Evolutionary conservation across 2,329 filamentous ascomycete genomes (phyloP), one percentile per base, ranked within the genome.

Genomic region (Tolypocladium tundrense): DNA sequence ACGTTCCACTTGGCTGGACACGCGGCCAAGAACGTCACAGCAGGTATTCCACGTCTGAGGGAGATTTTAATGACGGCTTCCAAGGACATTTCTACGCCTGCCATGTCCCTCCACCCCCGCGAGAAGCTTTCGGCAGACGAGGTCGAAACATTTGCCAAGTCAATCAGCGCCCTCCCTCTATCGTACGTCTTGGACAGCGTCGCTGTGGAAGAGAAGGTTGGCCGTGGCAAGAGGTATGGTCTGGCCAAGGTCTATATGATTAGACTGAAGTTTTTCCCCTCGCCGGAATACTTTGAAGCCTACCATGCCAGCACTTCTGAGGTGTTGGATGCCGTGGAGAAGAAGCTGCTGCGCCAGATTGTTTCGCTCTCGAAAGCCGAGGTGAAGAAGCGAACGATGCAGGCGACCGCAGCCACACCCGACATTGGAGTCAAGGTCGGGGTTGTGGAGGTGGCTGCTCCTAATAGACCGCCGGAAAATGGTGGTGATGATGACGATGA

Each of bases 1-100:
- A 99, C 94, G 37, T 99, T 99, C 84, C 94, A 99, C 82, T 90
- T 99, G 83, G 94, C 94, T 73, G 94, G 94, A 69, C 93, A 97
- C 79, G 91, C 94, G 24, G 88, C 94, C 37, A 97, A 97, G 80
- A 99, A 99, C 82, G 94, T 99, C 69, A 99, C 94, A 1, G 83
- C 97, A 24, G 94, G 94, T 90, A 97, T 99, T 69, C 94, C 94
- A 59, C 91, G 94, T 75, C 81, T 99, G 24, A 84, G 94, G 76
- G 94, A 99, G 81, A 97, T 99, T 66, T 83, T 99, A 63, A 99
- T 99, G 94, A 97, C 94, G 55, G 94, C 94, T 33, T 94, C 89
- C 69, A 83, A 86, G 55, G 83, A 88, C 53, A 96, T 97, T 61
- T 89, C 91, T 42, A 99, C 94, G 0, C 94, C 94, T 1, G 84